Evolutionary conservation across 2,329 filamentous ascomycete genomes (phyloP), one percentile per base, ranked within the genome.

Genomic region (Paraconiothyrium sp.): DNA sequence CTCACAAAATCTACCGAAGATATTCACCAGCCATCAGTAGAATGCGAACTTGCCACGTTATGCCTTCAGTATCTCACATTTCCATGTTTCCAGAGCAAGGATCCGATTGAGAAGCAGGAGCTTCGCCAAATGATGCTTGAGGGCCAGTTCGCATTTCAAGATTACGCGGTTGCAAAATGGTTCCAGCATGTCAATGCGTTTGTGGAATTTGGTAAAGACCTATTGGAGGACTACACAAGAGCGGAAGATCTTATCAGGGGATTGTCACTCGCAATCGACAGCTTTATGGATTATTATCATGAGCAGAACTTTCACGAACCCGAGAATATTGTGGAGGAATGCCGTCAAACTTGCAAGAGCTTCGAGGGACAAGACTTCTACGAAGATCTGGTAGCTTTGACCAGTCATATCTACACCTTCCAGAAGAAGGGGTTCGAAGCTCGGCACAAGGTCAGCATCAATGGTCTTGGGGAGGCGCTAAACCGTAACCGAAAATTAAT

Each of bases 151-250:
- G 70, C 65, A 3, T 69, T 76, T 24, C 71, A 76, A 49, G 73
- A 75, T 52, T 74, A 75, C 57, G 72, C 71, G 1, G 60, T 73
- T n/a, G 67, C 72, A 5, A 73, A 69, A 41, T 76, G 71, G 70
- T 71, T 69, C 54, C 62, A 73, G 32, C 72, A 75, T 47, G 58
- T 75, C n/a, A 72, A 67, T 32, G 69, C 68, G 14, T 71, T 73
- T 51, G 64, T 72, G 1, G 59, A 63, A n/a, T 61, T 46, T 22
- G 70, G 71, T 2, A 44, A 58, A 30, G 57, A 57, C 2, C 62
- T 71, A 10, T 58, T 79, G 24, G 62, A 63, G 5, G 46, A 66
- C 16, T 57, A 57, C 1, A 14, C 14, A 4, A 47, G 67, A 20
- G 34, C 32, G 10, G 27, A 63, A 6, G 11, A 27, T 3, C 59